A percentile compares a stretch with the other conserved stretches of the same genome.
Conservation (phyloP, 1,284 basidiomycete species). For the Malassezia yamatoensis region DNA sequence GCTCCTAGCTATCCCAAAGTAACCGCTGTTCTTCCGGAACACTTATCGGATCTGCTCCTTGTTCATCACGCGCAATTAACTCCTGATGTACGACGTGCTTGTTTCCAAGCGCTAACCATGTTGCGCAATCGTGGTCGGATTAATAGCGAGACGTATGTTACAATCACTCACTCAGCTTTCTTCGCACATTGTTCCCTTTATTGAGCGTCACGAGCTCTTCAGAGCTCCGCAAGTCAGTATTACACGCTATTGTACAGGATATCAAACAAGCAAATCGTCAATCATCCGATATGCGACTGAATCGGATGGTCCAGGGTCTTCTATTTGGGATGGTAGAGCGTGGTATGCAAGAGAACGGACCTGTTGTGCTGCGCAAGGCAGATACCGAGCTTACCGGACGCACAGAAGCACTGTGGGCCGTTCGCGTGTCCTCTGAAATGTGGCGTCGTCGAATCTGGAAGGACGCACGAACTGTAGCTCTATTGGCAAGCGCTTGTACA, state of each 20-base stretch:
- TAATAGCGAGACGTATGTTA: slow-evolving; percentile 72
- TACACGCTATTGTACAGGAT: slow-evolving; percentile 91
- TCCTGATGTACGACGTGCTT: slow-evolving; percentile 33
- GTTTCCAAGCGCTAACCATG: slow-evolving; percentile 54
- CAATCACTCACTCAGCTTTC: slow-evolving; percentile 57
- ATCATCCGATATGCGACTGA: slow-evolving; percentile 87
- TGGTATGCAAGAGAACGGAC: slow-evolving; percentile 54
- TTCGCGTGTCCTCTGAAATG: slow-evolving; percentile 82
- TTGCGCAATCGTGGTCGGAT: slow-evolving; percentile 86
- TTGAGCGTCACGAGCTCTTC: slow-evolving; percentile 74
- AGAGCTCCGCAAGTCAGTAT: slow-evolving; percentile 69
- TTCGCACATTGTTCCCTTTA: slow-evolving; percentile 83
- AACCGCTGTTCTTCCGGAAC: slow-evolving; percentile 27
- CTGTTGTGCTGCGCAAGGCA: slow-evolving; percentile 11
- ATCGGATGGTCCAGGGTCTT: slow-evolving; percentile 89
- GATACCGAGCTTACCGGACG: slow-evolving; percentile 53
- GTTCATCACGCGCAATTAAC: slow-evolving; percentile 39
- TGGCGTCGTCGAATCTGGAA: slow-evolving; percentile 92
- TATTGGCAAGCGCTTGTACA: slow-evolving; percentile 81
- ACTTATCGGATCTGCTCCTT: slow-evolving; percentile 37
- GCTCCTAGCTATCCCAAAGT: slow-evolving; percentile 37
- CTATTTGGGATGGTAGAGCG: slow-evolving; percentile 91
- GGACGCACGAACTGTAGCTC: slow-evolving; percentile 85
- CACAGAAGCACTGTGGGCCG: slow-evolving; percentile 88
- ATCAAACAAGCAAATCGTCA: slow-evolving; percentile 81